These are phyloP conservation scores for Cyclotella distinguenda DNA, from an alignment of 108 stramenopile genomes.

Conservation along the genomic window DNA sequence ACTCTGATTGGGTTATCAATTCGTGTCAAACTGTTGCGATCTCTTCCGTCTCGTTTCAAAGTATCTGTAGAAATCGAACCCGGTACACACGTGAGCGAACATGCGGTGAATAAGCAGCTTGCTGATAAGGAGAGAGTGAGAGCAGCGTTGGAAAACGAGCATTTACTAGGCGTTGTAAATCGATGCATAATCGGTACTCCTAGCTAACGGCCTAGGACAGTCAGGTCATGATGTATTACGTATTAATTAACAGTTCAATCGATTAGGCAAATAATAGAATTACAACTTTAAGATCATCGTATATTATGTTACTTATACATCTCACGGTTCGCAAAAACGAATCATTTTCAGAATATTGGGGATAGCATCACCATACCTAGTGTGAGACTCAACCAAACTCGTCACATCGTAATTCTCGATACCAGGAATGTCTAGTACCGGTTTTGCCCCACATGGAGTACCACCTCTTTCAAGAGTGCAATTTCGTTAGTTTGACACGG, in stretches of 20 bases:
- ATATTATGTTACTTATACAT: background rate
- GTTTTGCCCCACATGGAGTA: conserved; percentile 37
- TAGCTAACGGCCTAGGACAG: background rate
- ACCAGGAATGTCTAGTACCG: conserved; percentile 41
- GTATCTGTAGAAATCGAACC: conserved; percentile 85
- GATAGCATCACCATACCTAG: conserved; percentile 50
- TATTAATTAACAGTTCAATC: background rate
- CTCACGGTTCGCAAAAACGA: conserved; percentile 41
- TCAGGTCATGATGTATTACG: background rate
- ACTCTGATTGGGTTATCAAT: conserved; percentile 97
- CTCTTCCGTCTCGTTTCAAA: conserved; percentile 89
- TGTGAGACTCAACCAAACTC: conserved; percentile 50
- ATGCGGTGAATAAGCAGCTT: conserved; percentile 96
- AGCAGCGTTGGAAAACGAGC: conserved; percentile 98
- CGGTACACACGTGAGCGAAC: conserved; percentile 96
- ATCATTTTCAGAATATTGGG: conserved; percentile 54
- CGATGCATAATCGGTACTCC: conserved; percentile 82
- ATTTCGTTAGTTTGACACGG: too few species aligned
- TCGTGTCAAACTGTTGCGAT: conserved; percentile 92
- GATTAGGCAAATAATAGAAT: background rate
- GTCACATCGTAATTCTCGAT: conserved; percentile 67
- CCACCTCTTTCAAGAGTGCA: conserved; percentile 21
- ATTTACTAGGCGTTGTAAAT: conserved; percentile 96
- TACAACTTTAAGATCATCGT: background rate
- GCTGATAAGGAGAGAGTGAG: conserved; percentile 97